phyloP scores from a whole-genome alignment of 148 eudicot genomes.

The Camellia sinensis region DNA sequence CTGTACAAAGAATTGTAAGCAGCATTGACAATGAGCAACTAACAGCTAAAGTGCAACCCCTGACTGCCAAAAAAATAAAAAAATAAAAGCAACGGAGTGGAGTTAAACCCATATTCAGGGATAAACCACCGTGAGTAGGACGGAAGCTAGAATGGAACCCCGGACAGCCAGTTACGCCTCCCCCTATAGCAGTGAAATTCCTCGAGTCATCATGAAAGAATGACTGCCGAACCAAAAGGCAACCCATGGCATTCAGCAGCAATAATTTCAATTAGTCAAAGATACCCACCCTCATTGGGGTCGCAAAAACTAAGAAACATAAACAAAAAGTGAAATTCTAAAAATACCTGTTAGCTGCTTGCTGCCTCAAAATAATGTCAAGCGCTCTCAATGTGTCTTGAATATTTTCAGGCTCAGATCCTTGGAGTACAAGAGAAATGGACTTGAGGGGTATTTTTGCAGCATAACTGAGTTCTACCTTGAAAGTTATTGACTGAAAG shows the following conservation, averaged over 20 bases:
- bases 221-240: conserved; percentile 79
- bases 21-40: conserved; percentile 7
- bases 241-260: conserved; percentile 57
- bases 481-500: conserved; percentile 47
- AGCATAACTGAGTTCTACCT: conserved; percentile 58
- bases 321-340: neutral
- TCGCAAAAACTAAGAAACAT: neutral
- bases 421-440: conserved; percentile 37
- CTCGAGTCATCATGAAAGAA: conserved; percentile 73
- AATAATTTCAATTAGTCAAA: conserved; percentile 9
- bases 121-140: conserved; percentile 69
- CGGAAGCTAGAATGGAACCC: conserved; percentile 86
- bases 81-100: neutral
- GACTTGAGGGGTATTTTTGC: conserved; percentile 48
- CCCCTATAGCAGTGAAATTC: conserved; percentile 63
- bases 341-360: conserved; percentile 53
- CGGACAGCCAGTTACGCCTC: conserved; percentile 61
- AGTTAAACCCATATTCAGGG: conserved; percentile 71
- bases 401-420: conserved; percentile 33
- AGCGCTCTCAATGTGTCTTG: conserved; percentile 68
- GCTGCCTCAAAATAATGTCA: conserved; percentile 63
- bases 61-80: neutral
- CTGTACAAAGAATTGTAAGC: conserved; percentile 35
- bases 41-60: neutral
- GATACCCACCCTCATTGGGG: neutral